These are phyloP conservation scores for Aristolochia fimbriata DNA, from an alignment of 164 flowering plant genomes.

Conservation along the genomic window DNA sequence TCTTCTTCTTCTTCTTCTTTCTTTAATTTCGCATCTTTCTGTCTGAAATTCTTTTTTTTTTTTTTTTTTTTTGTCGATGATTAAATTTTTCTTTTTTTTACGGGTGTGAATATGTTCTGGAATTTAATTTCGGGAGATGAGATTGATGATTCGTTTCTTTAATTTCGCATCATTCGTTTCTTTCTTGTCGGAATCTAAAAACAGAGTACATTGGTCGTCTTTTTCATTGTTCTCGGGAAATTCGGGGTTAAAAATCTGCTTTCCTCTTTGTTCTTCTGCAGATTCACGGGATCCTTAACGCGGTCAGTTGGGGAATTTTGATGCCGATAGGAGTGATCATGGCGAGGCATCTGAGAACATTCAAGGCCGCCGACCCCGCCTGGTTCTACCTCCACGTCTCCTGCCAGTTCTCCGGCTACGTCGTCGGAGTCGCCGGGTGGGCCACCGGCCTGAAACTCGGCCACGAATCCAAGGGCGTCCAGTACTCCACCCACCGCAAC, in stretches of 20 bases:
- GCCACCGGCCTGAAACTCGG: slow-evolving; percentile 77
- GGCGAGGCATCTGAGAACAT: slow-evolving; percentile 53
- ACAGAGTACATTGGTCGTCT: too few relatives aligned
- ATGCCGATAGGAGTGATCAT: slow-evolving; percentile 56
- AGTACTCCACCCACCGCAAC: slow-evolving; percentile 36
- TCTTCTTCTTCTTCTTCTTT: background rate
- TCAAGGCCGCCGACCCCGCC: slow-evolving; percentile 58
- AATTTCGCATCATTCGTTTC: too few relatives aligned
- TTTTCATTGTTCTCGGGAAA: too few relatives aligned
- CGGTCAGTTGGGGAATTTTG: slow-evolving; percentile 75
- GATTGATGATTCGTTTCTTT: too few relatives aligned
- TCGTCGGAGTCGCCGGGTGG: slow-evolving; percentile 82
- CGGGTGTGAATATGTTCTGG: too few relatives aligned
- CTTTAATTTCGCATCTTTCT: background rate
- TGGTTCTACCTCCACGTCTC: slow-evolving; percentile 76
- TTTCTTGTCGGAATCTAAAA: too few relatives aligned
- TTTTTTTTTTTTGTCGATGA: background rate
- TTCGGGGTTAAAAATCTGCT: too few relatives aligned
- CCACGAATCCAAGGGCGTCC: slow-evolving; percentile 40
- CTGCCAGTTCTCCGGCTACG: slow-evolving; percentile 62
- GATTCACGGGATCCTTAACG: slow-evolving; percentile 82
- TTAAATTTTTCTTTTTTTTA: too few relatives aligned
- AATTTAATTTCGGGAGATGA: too few relatives aligned
- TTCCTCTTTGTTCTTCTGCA: slow-evolving; percentile 10
- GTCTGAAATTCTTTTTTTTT: background rate